Evolutionary conservation across 371 early-diverging fungal genomes (phyloP).

Genomic region (Mucor irregularis): DNA sequence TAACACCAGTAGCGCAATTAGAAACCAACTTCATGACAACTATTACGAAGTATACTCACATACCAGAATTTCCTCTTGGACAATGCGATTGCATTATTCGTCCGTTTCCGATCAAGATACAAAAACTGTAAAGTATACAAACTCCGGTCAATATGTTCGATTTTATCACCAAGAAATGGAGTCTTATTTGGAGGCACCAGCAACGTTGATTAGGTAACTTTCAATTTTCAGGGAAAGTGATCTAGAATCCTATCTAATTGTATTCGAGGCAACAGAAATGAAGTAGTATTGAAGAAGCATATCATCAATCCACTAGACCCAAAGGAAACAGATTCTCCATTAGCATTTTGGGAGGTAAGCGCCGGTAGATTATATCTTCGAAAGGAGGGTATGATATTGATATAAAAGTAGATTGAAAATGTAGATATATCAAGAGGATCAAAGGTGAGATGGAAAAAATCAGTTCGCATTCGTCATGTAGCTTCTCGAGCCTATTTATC

Average conservation of each 20-base stretch:
- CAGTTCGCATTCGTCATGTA: slow-evolving; percentile 49
- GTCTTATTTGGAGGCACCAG: slow-evolving; percentile 43
- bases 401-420: slow-evolving; percentile 32
- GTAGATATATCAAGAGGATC: slow-evolving; percentile 35
- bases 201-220: slow-evolving; percentile 19
- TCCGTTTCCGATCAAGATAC: slow-evolving; percentile 21
- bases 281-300: slow-evolving; percentile 35
- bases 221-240: background rate
- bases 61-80: slow-evolving; percentile 40
- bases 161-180: slow-evolving; percentile 62
- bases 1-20: slow-evolving; percentile 16
- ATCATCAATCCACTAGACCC: slow-evolving; percentile 60
- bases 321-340: slow-evolving; percentile 50
- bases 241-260: background rate
- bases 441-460: slow-evolving; percentile 39
- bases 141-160: slow-evolving; percentile 47
- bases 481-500: slow-evolving; percentile 46
- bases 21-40: slow-evolving; percentile 15
- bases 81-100: slow-evolving; percentile 31
- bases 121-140: slow-evolving; percentile 27
- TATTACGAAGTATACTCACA: slow-evolving; percentile 38
- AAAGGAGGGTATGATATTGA: background rate
- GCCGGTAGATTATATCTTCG: too few relatives aligned
- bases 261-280: background rate
- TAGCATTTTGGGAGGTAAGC: slow-evolving; percentile 56